Base-by-base conservation (phyloP, 2,329 filamentous ascomycete species). In the Ampelomyces quisqualis region DNA sequence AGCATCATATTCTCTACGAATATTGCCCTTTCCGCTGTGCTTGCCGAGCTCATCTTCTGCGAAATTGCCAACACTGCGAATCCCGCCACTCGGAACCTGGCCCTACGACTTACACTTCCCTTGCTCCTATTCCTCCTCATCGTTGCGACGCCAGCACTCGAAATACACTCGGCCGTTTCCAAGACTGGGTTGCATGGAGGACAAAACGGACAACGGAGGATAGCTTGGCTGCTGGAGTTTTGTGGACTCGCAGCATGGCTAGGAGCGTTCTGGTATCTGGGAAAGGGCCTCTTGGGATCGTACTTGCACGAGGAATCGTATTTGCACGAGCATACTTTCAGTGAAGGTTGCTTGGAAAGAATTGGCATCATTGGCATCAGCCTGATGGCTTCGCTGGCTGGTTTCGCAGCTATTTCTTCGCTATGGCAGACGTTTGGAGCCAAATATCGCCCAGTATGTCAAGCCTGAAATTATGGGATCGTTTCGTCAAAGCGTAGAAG, bases 361-460 rank as follows among this genome's bases (percentile, higher is more conserved):
- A 82, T 95, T 18, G 89, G 88, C 9, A 84, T 95, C 27, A 88
- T 94, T 48, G 89, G 89, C 3, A 89, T 93, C 40, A 84, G 85
- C 33, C 71, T 93, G 38, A 94, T 95, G 88, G 89, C 88, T 11
- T 77, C 90, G 10, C 73, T 95, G n/a, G 88, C 88, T 5, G 89
- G 89, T 0, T 95, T 94, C 58, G 89, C 89, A 5, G 88, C 88
- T n/a, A 86, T 94, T 22, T 90, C 86, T 17, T 85, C 86, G 1
- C 82, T 90, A 1, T 95, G 89, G 88, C 86, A 94, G 60, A 88
- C 81, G 1, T 88, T 94, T 68, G 79, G 82, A 17, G 81, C 82
- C 20, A 79, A 78, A 26, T 73, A 80, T 31, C 76, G 78, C 20
- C 79, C 79, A 3, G 80, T 76, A 47, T 54, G 67, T 51, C 26